phyloP scores from a whole-genome alignment of 2,329 filamentous ascomycete species.

The Tolypocladium sp. region DNA sequence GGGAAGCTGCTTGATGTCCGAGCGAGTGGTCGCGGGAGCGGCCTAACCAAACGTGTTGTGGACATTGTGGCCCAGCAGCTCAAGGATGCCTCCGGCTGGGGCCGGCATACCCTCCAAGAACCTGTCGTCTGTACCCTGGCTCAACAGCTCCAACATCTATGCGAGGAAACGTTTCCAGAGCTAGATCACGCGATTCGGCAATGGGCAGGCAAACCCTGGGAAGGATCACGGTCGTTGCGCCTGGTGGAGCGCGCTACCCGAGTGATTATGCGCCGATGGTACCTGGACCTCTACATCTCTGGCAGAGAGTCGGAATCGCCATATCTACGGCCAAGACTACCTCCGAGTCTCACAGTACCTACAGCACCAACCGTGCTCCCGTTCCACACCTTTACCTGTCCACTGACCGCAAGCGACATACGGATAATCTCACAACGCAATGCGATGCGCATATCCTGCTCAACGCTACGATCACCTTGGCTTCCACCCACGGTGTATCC shows the following conservation, averaged over 20 bases:
- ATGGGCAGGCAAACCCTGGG: constrained; percentile 74
- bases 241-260: constrained; percentile 79
- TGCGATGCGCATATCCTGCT: constrained; percentile 83
- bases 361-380: constrained; percentile 89
- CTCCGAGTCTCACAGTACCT: constrained; percentile 64
- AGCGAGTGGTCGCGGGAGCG: constrained; percentile 51
- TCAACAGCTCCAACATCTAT: constrained; percentile 33
- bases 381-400: constrained; percentile 96
- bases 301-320: constrained; percentile 41
- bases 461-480: constrained; percentile 81
- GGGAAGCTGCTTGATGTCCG: constrained; percentile 74
- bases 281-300: constrained; percentile 67
- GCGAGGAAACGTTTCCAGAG: constrained; percentile 24
- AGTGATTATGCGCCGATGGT: constrained; percentile 75
- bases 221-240: constrained; percentile 76
- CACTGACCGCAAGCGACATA: constrained; percentile 82
- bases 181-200: constrained; percentile 31
- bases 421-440: constrained; percentile 93
- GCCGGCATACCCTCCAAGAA: constrained; percentile 57
- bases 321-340: constrained; percentile 68
- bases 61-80: constrained; percentile 87
- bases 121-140: constrained; percentile 40
- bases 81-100: constrained; percentile 78
- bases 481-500: constrained; percentile 70
- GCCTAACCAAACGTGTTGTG: constrained; percentile 84